Base-by-base conservation (phyloP, 352 stramenopile genomes). In the Phytopythium cucurbitacearum region DNA sequence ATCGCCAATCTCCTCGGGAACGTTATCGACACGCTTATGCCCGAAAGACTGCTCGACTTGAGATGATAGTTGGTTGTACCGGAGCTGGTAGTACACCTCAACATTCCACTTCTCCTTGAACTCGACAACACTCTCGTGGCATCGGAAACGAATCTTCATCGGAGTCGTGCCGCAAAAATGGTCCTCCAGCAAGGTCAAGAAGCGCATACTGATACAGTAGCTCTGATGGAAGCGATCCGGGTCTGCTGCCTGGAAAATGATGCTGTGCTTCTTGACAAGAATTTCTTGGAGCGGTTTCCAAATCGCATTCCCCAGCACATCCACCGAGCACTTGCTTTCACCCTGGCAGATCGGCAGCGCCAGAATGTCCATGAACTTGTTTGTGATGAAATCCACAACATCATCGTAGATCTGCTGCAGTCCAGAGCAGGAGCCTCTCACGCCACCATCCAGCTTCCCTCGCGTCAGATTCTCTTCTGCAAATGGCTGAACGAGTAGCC, bases 71-170 rank as follows among this genome's bases (percentile, higher is more conserved):
- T 91, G 64, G 7, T 70, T 73, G 36, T 68, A 73, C 39, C 80
- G 78, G 48, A 93, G 62, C 54, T 95, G 81, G 49, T 92, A 94
- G 67, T 95, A 95, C 15, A 94, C 78, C 40, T 91, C 84, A 53
- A 92, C 73, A 51, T 95, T 93, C 85, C 85, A 95, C 61, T 87
- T 89, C 44, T 92, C 82, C 53, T 86, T 89, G 61, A 95, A 95
- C 37, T 87, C 70, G 4, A 87, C 53, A 10, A 89, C 76, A 15
- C 72, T 89, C 39, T 91, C 78, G 36, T 91, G 80, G 5, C 62
- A 67, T 13, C 79, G 72, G 38, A 95, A 93, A 2, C 84, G 78
- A 5, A 47, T 68, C 54, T 73, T 81, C 69, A 87, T 85, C 3
- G 58, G 56, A 15, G 85, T 60, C 8, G 45, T 85, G n/a, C 57